Conservation (phyloP, 192 early-diverging fungal species). For the Rhizoclosmatium sp. region DNA sequence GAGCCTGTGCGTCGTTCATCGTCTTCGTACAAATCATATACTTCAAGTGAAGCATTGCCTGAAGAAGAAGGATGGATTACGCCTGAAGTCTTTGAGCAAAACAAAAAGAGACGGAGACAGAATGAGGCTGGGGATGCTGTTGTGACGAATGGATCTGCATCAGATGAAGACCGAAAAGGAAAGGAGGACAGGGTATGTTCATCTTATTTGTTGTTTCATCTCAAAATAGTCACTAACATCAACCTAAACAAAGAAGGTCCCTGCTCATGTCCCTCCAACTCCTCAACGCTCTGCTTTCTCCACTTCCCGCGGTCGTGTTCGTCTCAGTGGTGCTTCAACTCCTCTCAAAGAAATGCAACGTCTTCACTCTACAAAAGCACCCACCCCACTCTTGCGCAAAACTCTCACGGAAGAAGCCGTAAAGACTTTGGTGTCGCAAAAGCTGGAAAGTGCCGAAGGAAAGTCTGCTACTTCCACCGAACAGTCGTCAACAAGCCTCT, state of each 20-base stretch:
- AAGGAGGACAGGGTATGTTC: slow-evolving; percentile 20
- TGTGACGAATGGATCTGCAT: background rate
- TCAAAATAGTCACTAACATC: background rate
- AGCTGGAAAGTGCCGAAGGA: background rate
- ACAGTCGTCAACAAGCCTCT: background rate
- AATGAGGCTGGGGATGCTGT: slow-evolving; percentile 14
- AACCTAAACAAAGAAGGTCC: background rate
- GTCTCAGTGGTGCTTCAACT: background rate
- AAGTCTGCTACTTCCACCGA: background rate
- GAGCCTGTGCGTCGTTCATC: background rate
- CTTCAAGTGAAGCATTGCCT: background rate
- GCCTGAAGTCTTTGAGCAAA: background rate
- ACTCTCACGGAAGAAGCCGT: slow-evolving; percentile 18
- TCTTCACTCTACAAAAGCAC: background rate
- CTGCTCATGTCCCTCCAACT: background rate
- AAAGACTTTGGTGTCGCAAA: background rate
- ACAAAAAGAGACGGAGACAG: slow-evolving; percentile 20
- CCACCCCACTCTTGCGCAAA: slow-evolving; percentile 24
- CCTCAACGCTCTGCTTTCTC: slow-evolving; percentile 12
- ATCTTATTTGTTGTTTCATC: background rate
- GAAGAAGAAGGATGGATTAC: slow-evolving; percentile 33
- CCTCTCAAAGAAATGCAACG: slow-evolving; percentile 24
- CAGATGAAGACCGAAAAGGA: background rate
- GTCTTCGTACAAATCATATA: background rate
- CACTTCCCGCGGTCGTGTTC: slow-evolving; percentile 15